Conservation (phyloP, 2,329 filamentous ascomycete genomes). For the Simplicillium aogashimaense region DNA sequence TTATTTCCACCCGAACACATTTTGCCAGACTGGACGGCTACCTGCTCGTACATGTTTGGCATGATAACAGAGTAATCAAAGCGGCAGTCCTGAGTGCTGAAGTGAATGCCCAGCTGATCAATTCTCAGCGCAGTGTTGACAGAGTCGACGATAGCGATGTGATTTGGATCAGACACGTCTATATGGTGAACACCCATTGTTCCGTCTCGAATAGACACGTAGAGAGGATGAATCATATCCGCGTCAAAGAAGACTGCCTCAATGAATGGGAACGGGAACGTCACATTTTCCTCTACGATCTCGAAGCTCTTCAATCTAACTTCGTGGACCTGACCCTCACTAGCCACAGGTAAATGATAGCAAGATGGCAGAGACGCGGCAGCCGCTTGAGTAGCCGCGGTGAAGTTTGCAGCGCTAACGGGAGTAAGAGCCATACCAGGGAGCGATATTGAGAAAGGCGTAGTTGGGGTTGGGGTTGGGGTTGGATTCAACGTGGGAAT, state of each 20-base stretch:
- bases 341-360: constrained; percentile 15
- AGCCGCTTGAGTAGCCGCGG: constrained; percentile 2
- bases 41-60: constrained; percentile 21
- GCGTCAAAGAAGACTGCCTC: constrained; percentile 24
- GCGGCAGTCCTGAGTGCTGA: constrained; percentile 21
- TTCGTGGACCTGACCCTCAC: constrained; percentile 13
- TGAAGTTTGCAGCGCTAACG: constrained; percentile 3
- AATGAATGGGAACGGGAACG: constrained; percentile 24
- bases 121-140: constrained; percentile 21
- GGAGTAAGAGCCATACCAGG: background rate
- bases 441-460: background rate
- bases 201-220: constrained; percentile 20
- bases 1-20: constrained; percentile 14
- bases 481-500: background rate
- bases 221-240: constrained; percentile 20
- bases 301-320: constrained; percentile 20
- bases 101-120: constrained; percentile 21
- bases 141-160: constrained; percentile 19
- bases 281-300: constrained; percentile 15
- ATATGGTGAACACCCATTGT: constrained; percentile 16
- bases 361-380: constrained; percentile 11
- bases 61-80: constrained; percentile 22
- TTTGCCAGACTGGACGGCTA: constrained; percentile 18
- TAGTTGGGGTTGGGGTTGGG: background rate
- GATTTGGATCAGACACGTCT: constrained; percentile 22